Evolutionary conservation across 805 yeast species (phyloP).

Genomic region (Starmerella potacharoeniae): DNA sequence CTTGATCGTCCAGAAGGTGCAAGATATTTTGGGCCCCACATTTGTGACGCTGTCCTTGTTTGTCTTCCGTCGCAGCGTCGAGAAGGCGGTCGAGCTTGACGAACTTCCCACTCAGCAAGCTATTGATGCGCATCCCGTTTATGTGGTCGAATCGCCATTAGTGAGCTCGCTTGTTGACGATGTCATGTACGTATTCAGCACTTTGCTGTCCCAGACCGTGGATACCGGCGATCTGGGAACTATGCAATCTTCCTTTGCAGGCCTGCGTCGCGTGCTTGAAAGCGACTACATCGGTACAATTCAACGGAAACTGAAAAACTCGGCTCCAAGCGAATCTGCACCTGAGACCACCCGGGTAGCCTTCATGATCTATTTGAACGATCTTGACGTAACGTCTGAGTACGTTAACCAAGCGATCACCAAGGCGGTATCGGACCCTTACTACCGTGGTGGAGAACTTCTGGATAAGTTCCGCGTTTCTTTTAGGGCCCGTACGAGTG

Average conservation of each 20-base stretch:
- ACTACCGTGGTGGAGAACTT: conserved; percentile 8
- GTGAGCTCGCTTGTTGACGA: conserved; percentile 83
- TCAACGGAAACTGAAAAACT: conserved; percentile 36
- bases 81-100: conserved; percentile 70
- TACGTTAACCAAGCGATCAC: conserved; percentile 42
- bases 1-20: conserved; percentile 45
- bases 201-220: conserved; percentile 50
- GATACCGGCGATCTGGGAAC: conserved; percentile 57
- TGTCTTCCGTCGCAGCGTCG: conserved; percentile 65
- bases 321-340: conserved; percentile 27
- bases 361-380: conserved; percentile 60
- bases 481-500: conserved; percentile 29
- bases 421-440: not conserved
- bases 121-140: conserved; percentile 9
- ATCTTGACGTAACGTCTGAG: conserved; percentile 50
- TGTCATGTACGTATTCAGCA: conserved; percentile 58
- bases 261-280: conserved; percentile 49
- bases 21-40: conserved; percentile 42
- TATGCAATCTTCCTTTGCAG: conserved; percentile 44
- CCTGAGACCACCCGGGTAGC: conserved; percentile 18
- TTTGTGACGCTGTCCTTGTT: conserved; percentile 55
- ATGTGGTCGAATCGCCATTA: conserved; percentile 45
- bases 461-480: conserved; percentile 25
- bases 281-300: conserved; percentile 51
- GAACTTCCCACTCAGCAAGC: conserved; percentile 42